Conservation (phyloP, 2,329 filamentous ascomycete genomes). For the Gnomoniopsis smithogilvyi region DNA sequence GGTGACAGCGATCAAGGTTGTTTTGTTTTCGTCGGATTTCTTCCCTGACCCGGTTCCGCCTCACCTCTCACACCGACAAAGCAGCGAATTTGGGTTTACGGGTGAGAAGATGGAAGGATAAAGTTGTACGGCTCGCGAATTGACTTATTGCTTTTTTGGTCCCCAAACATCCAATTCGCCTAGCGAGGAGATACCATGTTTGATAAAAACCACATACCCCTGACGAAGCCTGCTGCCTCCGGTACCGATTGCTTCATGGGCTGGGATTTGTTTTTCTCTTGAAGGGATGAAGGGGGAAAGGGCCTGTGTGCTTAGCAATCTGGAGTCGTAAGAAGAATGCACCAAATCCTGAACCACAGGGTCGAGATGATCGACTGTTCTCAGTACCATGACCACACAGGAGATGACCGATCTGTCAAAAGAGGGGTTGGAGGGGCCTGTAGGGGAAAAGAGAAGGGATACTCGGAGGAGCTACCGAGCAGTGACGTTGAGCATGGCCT, state of each 20-base stretch:
- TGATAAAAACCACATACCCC: not conserved
- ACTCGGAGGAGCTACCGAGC: slow-evolving; percentile 4
- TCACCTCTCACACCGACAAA: slow-evolving; percentile 2
- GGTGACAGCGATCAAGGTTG: slow-evolving; percentile 11
- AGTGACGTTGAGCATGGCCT: not conserved
- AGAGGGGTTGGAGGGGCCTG: slow-evolving; percentile 4
- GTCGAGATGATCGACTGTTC: not conserved
- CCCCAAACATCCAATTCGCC: not conserved
- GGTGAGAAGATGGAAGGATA: not conserved
- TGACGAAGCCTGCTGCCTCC: too few species aligned
- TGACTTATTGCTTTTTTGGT: not conserved
- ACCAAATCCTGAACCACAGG: not conserved
- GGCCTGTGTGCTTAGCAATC: too few species aligned
- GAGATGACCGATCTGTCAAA: slow-evolving; percentile 9
- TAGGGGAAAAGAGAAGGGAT: not conserved
- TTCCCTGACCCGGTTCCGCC: not conserved
- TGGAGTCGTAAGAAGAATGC: too few species aligned
- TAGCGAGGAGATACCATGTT: not conserved
- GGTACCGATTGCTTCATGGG: too few species aligned
- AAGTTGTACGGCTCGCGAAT: too few species aligned
- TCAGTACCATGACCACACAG: not conserved
- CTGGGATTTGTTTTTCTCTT: too few species aligned
- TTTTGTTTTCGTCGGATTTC: not conserved
- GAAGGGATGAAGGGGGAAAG: too few species aligned
- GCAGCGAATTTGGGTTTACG: too few species aligned